A percentile compares a stretch with the other conserved stretches of the same genome.
These are phyloP conservation scores for Pterocarpus macrocarpus DNA, from an alignment of 306 rosid species.

Conservation along the genomic window DNA sequence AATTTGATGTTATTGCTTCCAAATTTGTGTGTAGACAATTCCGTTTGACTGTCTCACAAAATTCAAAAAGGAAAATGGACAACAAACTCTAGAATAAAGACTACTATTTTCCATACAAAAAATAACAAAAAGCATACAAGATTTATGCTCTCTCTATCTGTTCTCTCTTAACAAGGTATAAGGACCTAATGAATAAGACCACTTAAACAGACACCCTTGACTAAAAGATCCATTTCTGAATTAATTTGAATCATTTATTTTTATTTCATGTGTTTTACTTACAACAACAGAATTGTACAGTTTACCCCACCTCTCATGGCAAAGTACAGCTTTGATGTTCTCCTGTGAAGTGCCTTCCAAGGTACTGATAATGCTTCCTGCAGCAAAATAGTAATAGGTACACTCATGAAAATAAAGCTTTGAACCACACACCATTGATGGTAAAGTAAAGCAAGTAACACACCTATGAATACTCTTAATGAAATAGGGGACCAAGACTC, in stretches of 20 bases:
- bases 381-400: conserved; percentile 10
- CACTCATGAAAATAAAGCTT: conserved; percentile 2
- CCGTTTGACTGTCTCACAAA: neutral
- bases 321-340: conserved; percentile 77
- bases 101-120: neutral
- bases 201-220: neutral
- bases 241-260: neutral
- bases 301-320: conserved; percentile 84
- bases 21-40: neutral
- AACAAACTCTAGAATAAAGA: neutral
- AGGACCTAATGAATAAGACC: too few relatives aligned
- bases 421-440: conserved; percentile 14
- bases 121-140: neutral
- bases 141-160: neutral
- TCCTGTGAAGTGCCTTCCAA: conserved; percentile 77
- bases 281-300: neutral
- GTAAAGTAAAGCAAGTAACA: neutral
- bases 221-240: neutral
- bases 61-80: neutral
- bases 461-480: neutral
- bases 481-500: neutral
- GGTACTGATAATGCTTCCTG: conserved; percentile 88
- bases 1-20: neutral
- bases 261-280: neutral
- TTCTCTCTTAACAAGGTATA: too few relatives aligned